A percentile compares a stretch with the other conserved stretches of the same genome.
Conservation (phyloP, 805 yeast genomes). For the Ascoidea asiatica region DNA sequence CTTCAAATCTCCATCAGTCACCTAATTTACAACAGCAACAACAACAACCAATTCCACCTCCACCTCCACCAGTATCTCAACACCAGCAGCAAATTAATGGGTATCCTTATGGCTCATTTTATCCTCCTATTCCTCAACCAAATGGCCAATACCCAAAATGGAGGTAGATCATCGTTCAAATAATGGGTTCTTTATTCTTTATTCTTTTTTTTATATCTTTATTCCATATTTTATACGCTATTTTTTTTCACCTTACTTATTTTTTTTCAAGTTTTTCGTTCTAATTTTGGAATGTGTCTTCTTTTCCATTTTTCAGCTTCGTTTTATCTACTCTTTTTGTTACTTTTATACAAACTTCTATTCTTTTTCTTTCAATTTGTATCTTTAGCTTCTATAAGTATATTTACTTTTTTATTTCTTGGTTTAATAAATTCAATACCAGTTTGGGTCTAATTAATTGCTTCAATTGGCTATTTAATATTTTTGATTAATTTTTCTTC, state of each 20-base stretch:
- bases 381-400: too few relatives aligned
- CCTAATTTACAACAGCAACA: slow-evolving; percentile 2
- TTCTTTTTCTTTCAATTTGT: too few relatives aligned
- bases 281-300: too few relatives aligned
- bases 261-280: not conserved
- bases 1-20: not conserved
- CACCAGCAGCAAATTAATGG: not conserved
- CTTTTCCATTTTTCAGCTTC: too few relatives aligned
- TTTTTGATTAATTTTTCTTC: too few relatives aligned
- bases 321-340: too few relatives aligned
- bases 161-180: not conserved
- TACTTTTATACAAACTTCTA: too few relatives aligned
- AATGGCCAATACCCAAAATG: not conserved
- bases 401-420: too few relatives aligned
- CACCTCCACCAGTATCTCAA: slow-evolving; percentile 1
- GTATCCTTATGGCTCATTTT: not conserved
- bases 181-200: not conserved
- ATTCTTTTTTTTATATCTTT: not conserved
- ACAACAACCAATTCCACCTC: slow-evolving; percentile 1
- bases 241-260: too few relatives aligned
- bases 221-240: not conserved
- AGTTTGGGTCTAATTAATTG: too few relatives aligned
- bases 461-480: too few relatives aligned
- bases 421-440: too few relatives aligned
- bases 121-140: not conserved